These are phyloP conservation scores for Hippophae gyantsensis DNA, from an alignment of 306 rosid species.

Conservation along the genomic window DNA sequence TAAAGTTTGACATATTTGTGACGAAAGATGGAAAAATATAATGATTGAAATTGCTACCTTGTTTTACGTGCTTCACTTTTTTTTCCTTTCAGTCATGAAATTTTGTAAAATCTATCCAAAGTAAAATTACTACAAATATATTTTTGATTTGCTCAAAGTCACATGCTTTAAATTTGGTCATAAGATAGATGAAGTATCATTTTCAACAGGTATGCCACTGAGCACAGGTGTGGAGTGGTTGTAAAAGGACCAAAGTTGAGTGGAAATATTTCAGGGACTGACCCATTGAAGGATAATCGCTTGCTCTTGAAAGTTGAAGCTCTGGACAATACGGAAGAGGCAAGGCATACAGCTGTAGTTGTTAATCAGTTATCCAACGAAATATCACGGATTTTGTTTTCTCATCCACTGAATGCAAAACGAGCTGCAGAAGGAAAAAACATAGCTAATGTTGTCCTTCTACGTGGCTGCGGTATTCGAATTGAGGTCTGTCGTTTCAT, in stretches of 20 bases:
- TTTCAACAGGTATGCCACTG: constrained; percentile 79
- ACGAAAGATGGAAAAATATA: background rate
- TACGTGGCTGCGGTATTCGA: constrained; percentile 92
- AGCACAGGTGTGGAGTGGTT: constrained; percentile 97
- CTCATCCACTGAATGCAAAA: constrained; percentile 77
- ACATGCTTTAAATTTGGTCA: background rate
- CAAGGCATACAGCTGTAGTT: constrained; percentile 71
- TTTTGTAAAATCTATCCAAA: background rate
- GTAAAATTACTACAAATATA: constrained; percentile 4
- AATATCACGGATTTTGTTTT: constrained; percentile 67
- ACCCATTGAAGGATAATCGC: constrained; percentile 88
- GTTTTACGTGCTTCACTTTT: constrained; percentile 1
- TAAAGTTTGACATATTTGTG: constrained; percentile 1
- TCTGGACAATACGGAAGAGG: constrained; percentile 70
- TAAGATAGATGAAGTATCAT: background rate
- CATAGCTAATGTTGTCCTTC: constrained; percentile 79
- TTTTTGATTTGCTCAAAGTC: background rate
- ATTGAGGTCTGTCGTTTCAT: constrained; percentile 61
- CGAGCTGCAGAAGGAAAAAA: constrained; percentile 81
- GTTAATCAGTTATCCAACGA: constrained; percentile 85
- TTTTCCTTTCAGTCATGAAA: background rate
- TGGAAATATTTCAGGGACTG: constrained; percentile 94
- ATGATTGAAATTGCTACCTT: background rate
- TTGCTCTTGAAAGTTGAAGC: constrained; percentile 84
- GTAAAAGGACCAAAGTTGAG: constrained; percentile 86